Evolutionary conservation across 1,284 basidiomycete species (phyloP).

Genomic region (Trichosporon sp.): DNA sequence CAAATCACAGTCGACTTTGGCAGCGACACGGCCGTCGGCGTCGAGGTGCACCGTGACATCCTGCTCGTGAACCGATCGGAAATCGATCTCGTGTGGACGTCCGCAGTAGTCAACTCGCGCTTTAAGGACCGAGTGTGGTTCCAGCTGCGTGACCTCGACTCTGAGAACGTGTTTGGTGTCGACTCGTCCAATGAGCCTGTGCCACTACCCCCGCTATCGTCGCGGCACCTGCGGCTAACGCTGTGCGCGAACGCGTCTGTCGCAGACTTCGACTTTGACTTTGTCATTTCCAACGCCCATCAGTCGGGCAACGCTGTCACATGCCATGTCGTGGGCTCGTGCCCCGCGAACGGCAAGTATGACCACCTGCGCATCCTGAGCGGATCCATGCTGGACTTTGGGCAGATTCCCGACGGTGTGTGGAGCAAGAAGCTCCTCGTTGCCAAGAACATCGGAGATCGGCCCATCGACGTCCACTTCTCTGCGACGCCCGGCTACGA

Average conservation of each 20-base stretch:
- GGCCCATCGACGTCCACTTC: constrained; percentile 58
- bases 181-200: constrained; percentile 49
- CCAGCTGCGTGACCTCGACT: constrained; percentile 53
- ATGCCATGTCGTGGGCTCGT: constrained; percentile 47
- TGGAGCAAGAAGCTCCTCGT: constrained; percentile 59
- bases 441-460: constrained; percentile 58
- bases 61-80: constrained; percentile 54
- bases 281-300: constrained; percentile 51
- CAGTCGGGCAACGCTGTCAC: constrained; percentile 52
- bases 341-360: constrained; percentile 47
- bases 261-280: constrained; percentile 51
- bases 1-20: constrained; percentile 51
- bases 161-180: constrained; percentile 55
- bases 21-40: constrained; percentile 47
- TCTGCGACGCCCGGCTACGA: constrained; percentile 56
- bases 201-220: constrained; percentile 50
- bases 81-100: constrained; percentile 53
- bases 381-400: constrained; percentile 59
- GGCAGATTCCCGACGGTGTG: constrained; percentile 58
- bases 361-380: constrained; percentile 57
- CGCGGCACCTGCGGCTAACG: constrained; percentile 48
- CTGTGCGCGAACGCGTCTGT: constrained; percentile 43
- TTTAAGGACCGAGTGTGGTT: constrained; percentile 53
- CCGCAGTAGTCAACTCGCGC: constrained; percentile 44
- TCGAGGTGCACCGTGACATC: constrained; percentile 50